Conservation (phyloP, 441 rosid genomes). For the Gossypium laxum region DNA sequence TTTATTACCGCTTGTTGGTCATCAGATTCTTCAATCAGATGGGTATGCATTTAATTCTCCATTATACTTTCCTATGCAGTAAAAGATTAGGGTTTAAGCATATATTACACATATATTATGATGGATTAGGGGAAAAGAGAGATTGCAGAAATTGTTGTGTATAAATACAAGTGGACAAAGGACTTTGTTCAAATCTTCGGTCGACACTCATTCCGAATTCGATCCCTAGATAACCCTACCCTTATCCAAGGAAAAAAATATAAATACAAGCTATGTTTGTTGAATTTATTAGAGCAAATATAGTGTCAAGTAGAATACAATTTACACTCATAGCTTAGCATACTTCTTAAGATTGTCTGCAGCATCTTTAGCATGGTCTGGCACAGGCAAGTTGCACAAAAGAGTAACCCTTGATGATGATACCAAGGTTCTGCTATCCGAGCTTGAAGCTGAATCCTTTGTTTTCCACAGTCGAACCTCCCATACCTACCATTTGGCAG, state of each 20-base stretch:
- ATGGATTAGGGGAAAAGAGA: background rate
- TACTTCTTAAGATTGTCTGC: slow-evolving; percentile 35
- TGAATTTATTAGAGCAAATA: background rate
- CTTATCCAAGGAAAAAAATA: too few species aligned
- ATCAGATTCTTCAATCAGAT: background rate
- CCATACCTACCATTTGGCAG: slow-evolving; percentile 40
- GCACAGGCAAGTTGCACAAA: slow-evolving; percentile 45
- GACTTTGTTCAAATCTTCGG: too few species aligned
- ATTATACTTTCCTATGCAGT: background rate
- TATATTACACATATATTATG: background rate
- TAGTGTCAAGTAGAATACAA: background rate
- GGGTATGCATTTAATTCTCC: background rate
- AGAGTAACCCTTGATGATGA: slow-evolving; percentile 50
- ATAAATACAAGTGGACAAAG: background rate
- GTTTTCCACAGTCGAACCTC: slow-evolving; percentile 47
- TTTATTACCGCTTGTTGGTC: background rate
- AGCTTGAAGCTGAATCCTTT: slow-evolving; percentile 26
- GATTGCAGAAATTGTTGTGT: background rate
- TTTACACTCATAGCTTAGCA: slow-evolving; percentile 16
- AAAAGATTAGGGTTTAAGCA: background rate
- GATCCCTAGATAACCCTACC: too few species aligned
- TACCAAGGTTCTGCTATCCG: slow-evolving; percentile 29
- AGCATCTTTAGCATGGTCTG: slow-evolving; percentile 41
- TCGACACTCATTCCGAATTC: too few species aligned
- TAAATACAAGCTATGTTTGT: background rate